Evolutionary conservation across 164 flowering plant species (phyloP).

Genomic region (Saururus chinensis): DNA sequence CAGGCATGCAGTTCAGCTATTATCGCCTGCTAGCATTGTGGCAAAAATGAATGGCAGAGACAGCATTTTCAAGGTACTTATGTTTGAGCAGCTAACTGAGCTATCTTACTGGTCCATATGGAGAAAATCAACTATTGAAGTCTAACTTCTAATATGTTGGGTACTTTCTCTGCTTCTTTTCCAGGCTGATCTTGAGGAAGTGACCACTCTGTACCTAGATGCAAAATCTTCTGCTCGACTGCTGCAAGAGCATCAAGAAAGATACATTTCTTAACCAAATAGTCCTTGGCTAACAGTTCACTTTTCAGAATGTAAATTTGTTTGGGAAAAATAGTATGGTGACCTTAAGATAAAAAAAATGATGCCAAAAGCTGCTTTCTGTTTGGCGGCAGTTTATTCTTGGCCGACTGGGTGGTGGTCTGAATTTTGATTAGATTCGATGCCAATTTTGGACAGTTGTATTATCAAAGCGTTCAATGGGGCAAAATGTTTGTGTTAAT

Average conservation of each 20-base stretch:
- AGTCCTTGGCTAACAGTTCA: neutral
- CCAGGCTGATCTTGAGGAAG: conserved; percentile 90
- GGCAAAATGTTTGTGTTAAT: too few relatives aligned
- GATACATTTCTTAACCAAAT: conserved; percentile 22
- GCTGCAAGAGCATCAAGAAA: conserved; percentile 89
- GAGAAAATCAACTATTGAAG: neutral
- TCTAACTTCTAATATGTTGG: too few relatives aligned
- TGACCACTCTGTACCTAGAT: conserved; percentile 54
- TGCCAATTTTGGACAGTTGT: too few relatives aligned
- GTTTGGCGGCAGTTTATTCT: too few relatives aligned
- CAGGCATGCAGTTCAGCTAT: conserved; percentile 89
- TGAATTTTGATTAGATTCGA: too few relatives aligned
- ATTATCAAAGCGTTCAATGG: too few relatives aligned
- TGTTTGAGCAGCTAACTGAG: neutral
- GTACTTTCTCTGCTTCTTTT: neutral
- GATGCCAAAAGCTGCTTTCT: too few relatives aligned
- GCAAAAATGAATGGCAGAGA: conserved; percentile 85
- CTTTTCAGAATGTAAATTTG: too few relatives aligned
- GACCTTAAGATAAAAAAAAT: too few relatives aligned
- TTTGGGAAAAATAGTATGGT: neutral
- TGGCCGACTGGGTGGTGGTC: too few relatives aligned
- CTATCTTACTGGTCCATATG: too few relatives aligned
- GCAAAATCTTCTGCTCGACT: conserved; percentile 93
- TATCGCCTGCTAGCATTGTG: conserved; percentile 74
- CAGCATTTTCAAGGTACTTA: conserved; percentile 67